These are phyloP conservation scores for Berberis thunbergii DNA, from an alignment of 164 flowering plant genomes.

Conservation along the genomic window DNA sequence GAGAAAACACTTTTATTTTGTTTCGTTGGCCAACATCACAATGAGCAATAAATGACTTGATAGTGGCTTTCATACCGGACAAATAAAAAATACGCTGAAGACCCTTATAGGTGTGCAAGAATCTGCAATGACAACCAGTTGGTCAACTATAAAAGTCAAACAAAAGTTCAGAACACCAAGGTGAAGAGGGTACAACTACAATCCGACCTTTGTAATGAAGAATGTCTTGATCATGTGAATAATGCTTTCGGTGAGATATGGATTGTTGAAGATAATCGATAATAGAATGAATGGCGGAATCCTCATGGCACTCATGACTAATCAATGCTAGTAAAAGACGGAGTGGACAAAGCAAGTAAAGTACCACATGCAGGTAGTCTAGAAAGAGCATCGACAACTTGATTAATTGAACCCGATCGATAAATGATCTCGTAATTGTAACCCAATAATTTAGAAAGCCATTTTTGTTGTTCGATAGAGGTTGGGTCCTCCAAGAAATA, in stretches of 20 bases:
- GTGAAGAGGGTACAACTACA: background rate
- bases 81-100: background rate
- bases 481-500: background rate
- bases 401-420: background rate
- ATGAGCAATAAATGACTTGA: background rate
- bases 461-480: background rate
- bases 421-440: constrained; percentile 4
- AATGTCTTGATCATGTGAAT: background rate
- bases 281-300: background rate
- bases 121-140: background rate
- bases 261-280: background rate
- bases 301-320: background rate
- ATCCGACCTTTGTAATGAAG: constrained; percentile 2
- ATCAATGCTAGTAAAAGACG: background rate
- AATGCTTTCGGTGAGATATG: background rate
- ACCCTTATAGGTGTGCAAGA: background rate
- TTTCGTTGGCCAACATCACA: background rate
- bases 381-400: background rate
- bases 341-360: background rate
- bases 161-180: background rate
- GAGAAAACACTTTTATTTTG: background rate
- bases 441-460: background rate
- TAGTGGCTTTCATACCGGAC: background rate
- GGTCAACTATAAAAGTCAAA: background rate
- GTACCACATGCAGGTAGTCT: too few species aligned